Conservation (phyloP, 495 filamentous ascomycete genomes). For the Penicillium tannophilum region DNA sequence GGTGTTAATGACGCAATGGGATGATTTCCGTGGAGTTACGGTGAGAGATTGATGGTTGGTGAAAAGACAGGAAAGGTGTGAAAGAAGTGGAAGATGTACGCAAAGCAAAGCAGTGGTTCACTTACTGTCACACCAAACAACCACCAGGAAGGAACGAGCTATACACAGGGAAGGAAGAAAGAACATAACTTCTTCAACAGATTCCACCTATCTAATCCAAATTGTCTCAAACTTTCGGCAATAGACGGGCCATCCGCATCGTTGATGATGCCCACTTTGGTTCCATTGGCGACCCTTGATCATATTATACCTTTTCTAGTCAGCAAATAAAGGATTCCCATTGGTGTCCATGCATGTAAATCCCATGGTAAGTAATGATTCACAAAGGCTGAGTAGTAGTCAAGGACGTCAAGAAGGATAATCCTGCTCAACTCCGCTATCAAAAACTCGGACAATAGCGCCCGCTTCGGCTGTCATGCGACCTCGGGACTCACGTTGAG, state of each 20-base stretch:
- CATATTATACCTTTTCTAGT: neutral
- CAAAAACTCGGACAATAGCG: neutral
- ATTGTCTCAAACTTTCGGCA: neutral
- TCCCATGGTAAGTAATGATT: neutral
- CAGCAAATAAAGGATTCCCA: neutral
- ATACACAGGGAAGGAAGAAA: too few relatives aligned
- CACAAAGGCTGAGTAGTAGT: neutral
- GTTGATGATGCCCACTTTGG: neutral
- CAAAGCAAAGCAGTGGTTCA: neutral
- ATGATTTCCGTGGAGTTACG: neutral
- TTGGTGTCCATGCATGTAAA: neutral
- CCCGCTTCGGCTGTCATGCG: too few relatives aligned
- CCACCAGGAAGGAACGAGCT: neutral
- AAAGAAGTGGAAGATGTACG: neutral
- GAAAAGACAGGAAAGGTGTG: neutral
- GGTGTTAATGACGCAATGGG: neutral
- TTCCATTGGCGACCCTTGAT: neutral
- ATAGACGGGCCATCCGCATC: neutral
- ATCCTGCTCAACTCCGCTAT: neutral
- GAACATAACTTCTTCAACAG: too few relatives aligned
- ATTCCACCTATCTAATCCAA: neutral
- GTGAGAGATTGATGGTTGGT: neutral
- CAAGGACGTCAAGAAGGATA: conserved; percentile 4
- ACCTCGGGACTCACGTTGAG: too few relatives aligned
- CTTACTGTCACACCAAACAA: neutral